These are phyloP conservation scores for Harrya chromipes DNA, from an alignment of 768 basidiomycete genomes.

Conservation along the genomic window DNA sequence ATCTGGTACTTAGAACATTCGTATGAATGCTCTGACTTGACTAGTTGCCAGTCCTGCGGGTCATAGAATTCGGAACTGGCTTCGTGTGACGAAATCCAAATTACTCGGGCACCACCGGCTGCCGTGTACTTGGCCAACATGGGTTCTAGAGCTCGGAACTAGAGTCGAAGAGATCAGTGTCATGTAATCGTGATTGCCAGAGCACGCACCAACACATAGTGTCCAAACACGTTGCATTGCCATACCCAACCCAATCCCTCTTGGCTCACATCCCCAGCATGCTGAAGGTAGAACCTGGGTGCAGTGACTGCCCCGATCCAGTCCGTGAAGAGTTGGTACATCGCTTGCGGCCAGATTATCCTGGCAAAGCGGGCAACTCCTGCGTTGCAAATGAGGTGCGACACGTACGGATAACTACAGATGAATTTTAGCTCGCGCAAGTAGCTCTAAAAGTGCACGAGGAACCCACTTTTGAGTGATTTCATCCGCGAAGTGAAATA, in stretches of 20 bases:
- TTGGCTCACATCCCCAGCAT: slow-evolving; percentile 51
- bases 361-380: slow-evolving; percentile 58
- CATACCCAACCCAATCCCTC: slow-evolving; percentile 80
- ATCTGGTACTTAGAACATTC: slow-evolving; percentile 74
- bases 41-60: slow-evolving; percentile 68
- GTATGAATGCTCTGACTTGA: slow-evolving; percentile 60
- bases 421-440: neutral
- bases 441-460: neutral
- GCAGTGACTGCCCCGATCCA: slow-evolving; percentile 48
- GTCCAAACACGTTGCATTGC: slow-evolving; percentile 83
- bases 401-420: slow-evolving; percentile 71
- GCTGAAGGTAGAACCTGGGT: slow-evolving; percentile 58
- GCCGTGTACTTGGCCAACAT: slow-evolving; percentile 46
- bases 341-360: slow-evolving; percentile 47
- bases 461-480: slow-evolving; percentile 49
- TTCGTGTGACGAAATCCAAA: slow-evolving; percentile 81
- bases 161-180: slow-evolving; percentile 6
- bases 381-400: slow-evolving; percentile 79
- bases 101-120: slow-evolving; percentile 50
- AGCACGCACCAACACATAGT: slow-evolving; percentile 67
- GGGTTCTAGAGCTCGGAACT: slow-evolving; percentile 64
- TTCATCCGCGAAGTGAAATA: slow-evolving; percentile 59
- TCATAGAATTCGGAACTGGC: slow-evolving; percentile 53
- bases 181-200: neutral
- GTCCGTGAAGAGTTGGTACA: slow-evolving; percentile 46